These are phyloP conservation scores for Combretum micranthum DNA, from an alignment of 345 rosid species.

Conservation along the genomic window DNA sequence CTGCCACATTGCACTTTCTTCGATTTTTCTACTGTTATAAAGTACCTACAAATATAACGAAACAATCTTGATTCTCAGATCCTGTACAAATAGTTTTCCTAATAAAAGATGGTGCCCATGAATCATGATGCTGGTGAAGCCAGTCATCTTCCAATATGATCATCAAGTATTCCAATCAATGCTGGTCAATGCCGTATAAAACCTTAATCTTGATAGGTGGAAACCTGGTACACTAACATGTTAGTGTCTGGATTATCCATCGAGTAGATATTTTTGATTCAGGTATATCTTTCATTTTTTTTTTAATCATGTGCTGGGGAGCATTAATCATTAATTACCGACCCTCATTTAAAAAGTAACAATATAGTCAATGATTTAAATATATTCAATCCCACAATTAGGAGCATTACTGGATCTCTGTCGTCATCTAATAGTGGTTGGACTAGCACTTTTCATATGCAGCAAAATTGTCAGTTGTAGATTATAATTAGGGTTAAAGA, in stretches of 20 bases:
- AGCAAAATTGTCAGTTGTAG: no score
- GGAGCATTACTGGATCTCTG: conserved; percentile 7
- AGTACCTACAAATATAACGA: no score
- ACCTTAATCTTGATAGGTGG: not conserved
- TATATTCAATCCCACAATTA: conserved; percentile 6
- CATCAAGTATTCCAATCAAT: no score
- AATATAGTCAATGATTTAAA: conserved; percentile 4
- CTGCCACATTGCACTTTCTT: no score
- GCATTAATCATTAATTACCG: conserved; percentile 13
- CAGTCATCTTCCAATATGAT: no score
- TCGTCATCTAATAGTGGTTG: conserved; percentile 8
- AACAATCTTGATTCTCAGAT: no score
- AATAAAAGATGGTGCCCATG: no score
- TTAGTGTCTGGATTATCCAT: conserved; percentile 3
- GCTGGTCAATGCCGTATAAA: no score
- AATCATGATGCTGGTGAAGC: no score
- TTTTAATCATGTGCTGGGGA: conserved; percentile 4
- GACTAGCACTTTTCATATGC: conserved; percentile 6
- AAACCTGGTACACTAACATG: not conserved
- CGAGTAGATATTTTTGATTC: not conserved
- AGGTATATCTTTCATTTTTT: no score
- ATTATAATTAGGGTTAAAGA: conserved; percentile 11
- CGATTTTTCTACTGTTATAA: no score
- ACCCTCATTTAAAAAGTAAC: not conserved
- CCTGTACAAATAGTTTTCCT: no score